Percentiles rank a stretch among this genome's conserved stretches.
Conservation (phyloP, 495 filamentous ascomycete genomes). For the Penicillium desertorum region DNA sequence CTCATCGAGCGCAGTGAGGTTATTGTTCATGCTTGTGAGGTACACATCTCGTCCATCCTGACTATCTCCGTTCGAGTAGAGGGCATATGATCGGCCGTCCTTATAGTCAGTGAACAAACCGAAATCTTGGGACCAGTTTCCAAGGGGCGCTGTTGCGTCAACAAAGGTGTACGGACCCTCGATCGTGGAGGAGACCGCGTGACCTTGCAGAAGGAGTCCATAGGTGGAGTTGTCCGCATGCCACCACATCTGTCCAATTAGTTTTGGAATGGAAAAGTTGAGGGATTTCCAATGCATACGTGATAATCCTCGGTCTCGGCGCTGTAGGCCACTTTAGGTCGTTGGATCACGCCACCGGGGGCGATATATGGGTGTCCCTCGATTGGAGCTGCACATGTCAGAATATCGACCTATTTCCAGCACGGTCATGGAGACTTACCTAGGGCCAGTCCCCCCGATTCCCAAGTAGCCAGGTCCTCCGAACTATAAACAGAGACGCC, state of each 20-base stretch:
- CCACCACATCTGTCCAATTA: slow-evolving; percentile 27
- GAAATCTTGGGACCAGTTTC: slow-evolving; percentile 34
- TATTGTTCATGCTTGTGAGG: slow-evolving; percentile 21
- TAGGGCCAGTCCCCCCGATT: slow-evolving; percentile 22
- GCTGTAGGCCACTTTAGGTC: slow-evolving; percentile 31
- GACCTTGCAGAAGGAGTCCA: slow-evolving; percentile 27
- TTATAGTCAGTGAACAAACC: slow-evolving; percentile 31
- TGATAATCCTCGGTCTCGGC: slow-evolving; percentile 25
- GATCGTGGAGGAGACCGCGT: slow-evolving; percentile 23
- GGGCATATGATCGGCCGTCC: slow-evolving; percentile 24
- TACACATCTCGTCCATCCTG: slow-evolving; percentile 28
- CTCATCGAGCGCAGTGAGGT: slow-evolving; percentile 24
- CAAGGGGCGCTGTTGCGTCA: slow-evolving; percentile 28
- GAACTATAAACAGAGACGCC: slow-evolving; percentile 31
- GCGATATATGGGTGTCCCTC: slow-evolving; percentile 28
- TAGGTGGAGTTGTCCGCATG: slow-evolving; percentile 33
- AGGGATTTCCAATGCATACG: slow-evolving; percentile 8
- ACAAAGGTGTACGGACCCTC: slow-evolving; percentile 28
- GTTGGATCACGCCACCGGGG: slow-evolving; percentile 25
- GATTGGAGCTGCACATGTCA: slow-evolving; percentile 17
- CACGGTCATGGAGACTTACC: slow-evolving; percentile 6
- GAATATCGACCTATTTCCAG: not conserved
- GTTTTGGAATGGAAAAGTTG: too few species aligned
- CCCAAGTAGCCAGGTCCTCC: slow-evolving; percentile 26
- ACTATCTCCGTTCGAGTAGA: slow-evolving; percentile 30